Evolutionary conservation across 176 grass and related monocot genomes (phyloP), one percentile per base, ranked within the genome.

Genomic region (Bolboschoenus planiculmis): DNA sequence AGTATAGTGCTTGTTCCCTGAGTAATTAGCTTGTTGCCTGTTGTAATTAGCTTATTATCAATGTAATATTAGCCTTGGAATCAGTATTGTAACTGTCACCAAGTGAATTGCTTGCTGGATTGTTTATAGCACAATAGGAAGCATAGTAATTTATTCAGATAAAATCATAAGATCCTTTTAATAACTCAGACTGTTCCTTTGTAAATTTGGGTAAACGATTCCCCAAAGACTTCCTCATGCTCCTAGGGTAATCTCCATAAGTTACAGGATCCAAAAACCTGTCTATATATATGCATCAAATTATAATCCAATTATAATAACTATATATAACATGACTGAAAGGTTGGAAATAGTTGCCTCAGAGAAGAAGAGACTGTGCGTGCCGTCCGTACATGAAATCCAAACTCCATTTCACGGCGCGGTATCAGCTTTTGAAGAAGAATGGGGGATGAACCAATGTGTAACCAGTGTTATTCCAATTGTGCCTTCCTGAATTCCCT

Each of bases 81-180:
- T 90, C 88, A 15, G 81, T 81, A 10, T 37, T 3, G 30, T 87
- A 90, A 14, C 54, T 39, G 46, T 10, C 1, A 7, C 9, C 0
- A 5, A 55, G 62, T 5, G 15, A 1, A 71, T 84, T 74, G 62
- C 60, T 83, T 3, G 63, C 18, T 5, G 62, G 81, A 23, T 48
- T 37, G 51, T 40, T 79, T 42, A 71, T 50, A 5, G 62, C 81
- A 55, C 87, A 90, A 84, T 71, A 63, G 50, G 20, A 20, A 10
- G 86, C 73, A 33, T 91, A 86, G 56, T 91, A 91, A 55, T 91
- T 88, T 50, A 88, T 21, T 31, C 83, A 86, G 5, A 87, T 13
- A 64, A 90, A 90, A 63, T 90, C 86, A 70, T 35, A 84, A 9
- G 89, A 85, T 44, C 73, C 86, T 63, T 65, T 88, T n/a, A 91